Evolutionary conservation across 2,329 filamentous ascomycete genomes (phyloP), one percentile per base, ranked within the genome.

Genomic region (Fusarium brevicatenulatum): DNA sequence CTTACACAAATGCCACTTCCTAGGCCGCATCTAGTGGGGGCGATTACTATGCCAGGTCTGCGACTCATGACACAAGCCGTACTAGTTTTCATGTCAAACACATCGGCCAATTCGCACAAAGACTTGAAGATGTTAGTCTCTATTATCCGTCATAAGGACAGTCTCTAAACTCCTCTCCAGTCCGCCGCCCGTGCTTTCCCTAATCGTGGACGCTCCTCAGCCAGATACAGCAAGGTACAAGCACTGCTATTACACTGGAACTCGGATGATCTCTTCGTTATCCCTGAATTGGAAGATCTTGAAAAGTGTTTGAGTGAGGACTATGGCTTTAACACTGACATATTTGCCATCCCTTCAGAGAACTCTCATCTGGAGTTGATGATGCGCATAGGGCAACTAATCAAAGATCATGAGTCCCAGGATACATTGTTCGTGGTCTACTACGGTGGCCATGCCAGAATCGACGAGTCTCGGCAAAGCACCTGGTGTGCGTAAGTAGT

Each of bases 291-390:
- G 23, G 86, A 90, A 70, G 86, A 89, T 63, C 78, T 90, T 43
- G 86, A 88, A 68, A 85, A 85, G 66, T 89, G 87, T 73, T 78
- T 90, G 40, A 85, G 84, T 30, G 84, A 87, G 60, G 86, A 89
- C 66, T 90, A 88, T 79, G 84, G 83, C 66, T 90, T 87, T 74
- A 84, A 86, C 65, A 90, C 88, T 18, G 87, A 89, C 60, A 87
- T 86, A 49, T 90, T 89, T 73, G 81, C 86, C 52, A 90, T 90
- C 43, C 88, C 88, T 1, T 88, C 86, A 3, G 86, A 88, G 61
- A 89, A 89, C 74, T 83, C 88, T 15, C 88, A 90, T 70, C 81
- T 90, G 21, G 87, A 89, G 75, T 79, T 90, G 63, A 90, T 89
- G 86, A 82, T 89, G 80, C 85, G 86, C 63, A 82, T 90, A 36